A percentile compares a stretch with the other conserved stretches of the same genome.
Evolutionary conservation across 2,329 filamentous ascomycete genomes (phyloP).

Genomic region (Monosporascus sp.): DNA sequence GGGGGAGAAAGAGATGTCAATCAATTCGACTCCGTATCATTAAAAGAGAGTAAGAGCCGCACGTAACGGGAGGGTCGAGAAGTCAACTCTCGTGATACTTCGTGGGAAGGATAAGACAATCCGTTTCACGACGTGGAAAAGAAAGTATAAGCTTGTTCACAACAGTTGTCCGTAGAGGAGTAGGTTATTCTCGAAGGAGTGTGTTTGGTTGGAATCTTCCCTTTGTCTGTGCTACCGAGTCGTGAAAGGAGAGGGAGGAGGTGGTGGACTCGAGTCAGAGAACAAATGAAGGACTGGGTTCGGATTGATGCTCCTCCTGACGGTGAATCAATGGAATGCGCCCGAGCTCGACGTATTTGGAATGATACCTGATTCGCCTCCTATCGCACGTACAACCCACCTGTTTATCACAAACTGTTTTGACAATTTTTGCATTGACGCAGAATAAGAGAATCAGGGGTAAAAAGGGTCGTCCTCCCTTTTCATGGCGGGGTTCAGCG

Average conservation of each 20-base stretch:
- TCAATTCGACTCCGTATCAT: too few relatives aligned
- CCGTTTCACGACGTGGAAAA: too few relatives aligned
- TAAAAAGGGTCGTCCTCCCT: too few relatives aligned
- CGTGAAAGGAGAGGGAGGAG: not conserved
- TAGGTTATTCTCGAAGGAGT: not conserved
- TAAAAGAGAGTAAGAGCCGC: too few relatives aligned
- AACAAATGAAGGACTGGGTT: not conserved
- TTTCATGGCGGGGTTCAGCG: too few relatives aligned
- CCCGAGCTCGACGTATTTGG: not conserved
- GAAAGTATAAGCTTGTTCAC: too few relatives aligned
- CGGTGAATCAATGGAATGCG: not conserved
- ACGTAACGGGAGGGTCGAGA: too few relatives aligned
- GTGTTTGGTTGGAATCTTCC: not conserved
- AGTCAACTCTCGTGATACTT: too few relatives aligned
- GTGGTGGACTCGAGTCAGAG: too few relatives aligned
- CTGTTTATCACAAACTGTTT: not conserved
- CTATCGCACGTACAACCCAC: not conserved
- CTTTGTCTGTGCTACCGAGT: not conserved
- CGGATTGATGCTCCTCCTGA: not conserved
- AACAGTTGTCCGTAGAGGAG: not conserved
- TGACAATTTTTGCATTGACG: not conserved
- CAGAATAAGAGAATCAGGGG: not conserved
- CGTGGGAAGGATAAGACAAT: too few relatives aligned
- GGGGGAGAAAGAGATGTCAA: too few relatives aligned
- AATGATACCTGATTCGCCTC: not conserved